Evolutionary conservation across 768 basidiomycete genomes (phyloP).

Genomic region (Rickenella mellea): DNA sequence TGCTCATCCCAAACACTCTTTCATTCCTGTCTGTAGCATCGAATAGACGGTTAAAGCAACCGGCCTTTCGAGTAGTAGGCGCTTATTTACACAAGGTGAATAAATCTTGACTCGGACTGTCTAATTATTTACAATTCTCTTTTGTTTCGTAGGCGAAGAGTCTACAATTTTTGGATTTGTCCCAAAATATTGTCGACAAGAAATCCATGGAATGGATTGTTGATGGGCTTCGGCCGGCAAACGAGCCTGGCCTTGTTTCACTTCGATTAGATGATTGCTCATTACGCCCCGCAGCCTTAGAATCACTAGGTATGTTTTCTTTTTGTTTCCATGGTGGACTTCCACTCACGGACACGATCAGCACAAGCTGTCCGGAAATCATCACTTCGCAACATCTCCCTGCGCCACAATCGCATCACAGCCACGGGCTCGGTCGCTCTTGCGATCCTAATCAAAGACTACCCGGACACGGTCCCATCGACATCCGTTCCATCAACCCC

Average conservation of each 20-base stretch:
- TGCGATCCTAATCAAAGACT: conserved; percentile 94
- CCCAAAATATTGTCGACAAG: conserved; percentile 79
- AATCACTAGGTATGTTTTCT: conserved; percentile 59
- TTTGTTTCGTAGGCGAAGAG: conserved; percentile 46
- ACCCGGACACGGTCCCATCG: conserved; percentile 62
- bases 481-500: conserved; percentile 8
- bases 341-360: conserved; percentile 18
- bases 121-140: conserved; percentile 4
- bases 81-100: conserved; percentile 68
- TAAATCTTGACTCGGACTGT: conserved; percentile 1
- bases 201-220: conserved; percentile 77
- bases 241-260: conserved; percentile 56
- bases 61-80: conserved; percentile 72
- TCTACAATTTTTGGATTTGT: conserved; percentile 84
- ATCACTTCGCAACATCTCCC: conserved; percentile 77
- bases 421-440: conserved; percentile 82
- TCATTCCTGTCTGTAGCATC: conserved; percentile 81
- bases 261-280: conserved; percentile 85
- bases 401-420: conserved; percentile 82
- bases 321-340: neutral
- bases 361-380: conserved; percentile 80
- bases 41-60: conserved; percentile 69
- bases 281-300: conserved; percentile 64
- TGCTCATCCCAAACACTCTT: conserved; percentile 74
- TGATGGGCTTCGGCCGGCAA: conserved; percentile 45